Evolutionary conservation across 1,284 basidiomycete genomes (phyloP), one percentile per base, ranked within the genome.

Genomic region (Pisolithus thermaeus): DNA sequence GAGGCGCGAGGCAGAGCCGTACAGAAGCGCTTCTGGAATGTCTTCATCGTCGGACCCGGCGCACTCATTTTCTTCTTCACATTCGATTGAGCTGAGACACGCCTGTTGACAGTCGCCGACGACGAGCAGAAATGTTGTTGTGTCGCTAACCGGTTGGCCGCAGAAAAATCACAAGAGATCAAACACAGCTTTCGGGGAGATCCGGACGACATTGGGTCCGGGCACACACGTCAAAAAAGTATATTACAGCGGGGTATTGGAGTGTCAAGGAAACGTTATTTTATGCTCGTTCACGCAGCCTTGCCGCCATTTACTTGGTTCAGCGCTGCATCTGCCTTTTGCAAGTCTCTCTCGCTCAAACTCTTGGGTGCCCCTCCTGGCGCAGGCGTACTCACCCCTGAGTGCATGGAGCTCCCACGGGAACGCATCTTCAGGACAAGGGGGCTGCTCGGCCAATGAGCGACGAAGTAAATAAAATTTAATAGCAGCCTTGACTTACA

Each of bases 401-500:
- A 92, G 63, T 87, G 83, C 30, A 92, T 82, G 9, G 89, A 91
- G 57, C 87, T 84, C n/a, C 87, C 81, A 52, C 92, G 83, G 46
- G 90, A 91, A 49, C 92, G 87, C 25, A 91, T 84, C 73, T 94
- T 95, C 84, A 93, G 92, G 44, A 92, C 87, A 53, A 95, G 73
- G 3, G 91, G 90, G 87, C 86, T 90, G 48, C 35, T 11, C 52
- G 50, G 49, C 35, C 28, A 47, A 50, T 23, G 49, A 52, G 39
- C 40, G 32, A 38, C 28, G 41, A 58, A 44, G 11, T 47, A 62
- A 58, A 48, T 9, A 28, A 32, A 40, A 53, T 46, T 61, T 55
- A 59, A 59, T 52, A 32, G 51, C 43, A 9, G 48, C 47, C 45
- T 46, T 39, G 37, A 74, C 80, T 52, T 64, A 90, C 87, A 94